phyloP scores from a whole-genome alignment of 768 basidiomycete genomes.

The Mycena pura region DNA sequence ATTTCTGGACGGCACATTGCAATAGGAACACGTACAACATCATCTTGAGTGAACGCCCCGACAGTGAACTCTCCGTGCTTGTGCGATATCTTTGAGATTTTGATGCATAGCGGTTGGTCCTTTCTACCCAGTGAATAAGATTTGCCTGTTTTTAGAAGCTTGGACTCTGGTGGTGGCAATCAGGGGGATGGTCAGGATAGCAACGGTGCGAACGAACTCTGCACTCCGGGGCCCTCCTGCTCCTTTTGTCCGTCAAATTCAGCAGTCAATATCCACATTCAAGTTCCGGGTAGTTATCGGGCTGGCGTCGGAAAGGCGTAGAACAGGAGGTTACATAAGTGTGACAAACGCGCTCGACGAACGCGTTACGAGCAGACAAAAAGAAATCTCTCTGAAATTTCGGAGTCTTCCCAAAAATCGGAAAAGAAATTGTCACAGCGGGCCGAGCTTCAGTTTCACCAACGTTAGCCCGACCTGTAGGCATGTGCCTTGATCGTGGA shows the following conservation, averaged over 20 bases:
- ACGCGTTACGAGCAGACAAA: no score
- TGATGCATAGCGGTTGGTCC: constrained; percentile 55
- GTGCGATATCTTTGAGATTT: constrained; percentile 69
- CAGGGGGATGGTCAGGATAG: background rate
- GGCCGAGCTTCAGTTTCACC: no score
- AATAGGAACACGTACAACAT: constrained; percentile 57
- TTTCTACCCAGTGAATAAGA: constrained; percentile 66
- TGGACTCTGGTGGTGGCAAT: constrained; percentile 40
- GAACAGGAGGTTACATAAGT: no score
- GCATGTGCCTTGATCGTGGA: background rate
- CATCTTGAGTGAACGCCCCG: constrained; percentile 54
- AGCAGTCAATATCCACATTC: constrained; percentile 13
- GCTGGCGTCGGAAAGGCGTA: background rate
- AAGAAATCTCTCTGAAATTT: no score
- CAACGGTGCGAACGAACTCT: constrained; percentile 6
- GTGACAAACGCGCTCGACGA: no score
- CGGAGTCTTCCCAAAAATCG: no score
- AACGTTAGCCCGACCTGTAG: no score
- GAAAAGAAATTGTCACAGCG: no score
- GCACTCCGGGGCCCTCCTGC: background rate
- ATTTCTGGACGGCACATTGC: no score
- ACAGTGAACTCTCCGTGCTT: constrained; percentile 66
- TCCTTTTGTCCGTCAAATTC: background rate
- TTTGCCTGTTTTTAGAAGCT: constrained; percentile 67
- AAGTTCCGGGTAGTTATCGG: constrained; percentile 1